Conservation (phyloP, 768 basidiomycete species). For the Amanita rubescens region DNA sequence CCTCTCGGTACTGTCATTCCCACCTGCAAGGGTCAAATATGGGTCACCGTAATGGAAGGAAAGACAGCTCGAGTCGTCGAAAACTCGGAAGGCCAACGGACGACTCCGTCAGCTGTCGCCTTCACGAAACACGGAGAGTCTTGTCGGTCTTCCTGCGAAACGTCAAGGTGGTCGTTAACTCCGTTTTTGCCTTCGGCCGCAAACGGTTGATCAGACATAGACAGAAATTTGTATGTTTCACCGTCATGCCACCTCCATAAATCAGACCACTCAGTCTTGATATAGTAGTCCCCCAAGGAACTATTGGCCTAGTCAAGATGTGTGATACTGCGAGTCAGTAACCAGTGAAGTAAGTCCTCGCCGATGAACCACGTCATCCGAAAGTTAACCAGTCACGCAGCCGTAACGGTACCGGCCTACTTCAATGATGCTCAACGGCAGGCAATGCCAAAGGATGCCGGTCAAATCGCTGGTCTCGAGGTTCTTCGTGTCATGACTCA, state of each 20-base stretch:
- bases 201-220: slow-evolving; percentile 91
- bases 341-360: slow-evolving; percentile 75
- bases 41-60: slow-evolving; percentile 93
- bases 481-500: slow-evolving; percentile 97
- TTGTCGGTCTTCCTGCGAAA: slow-evolving; percentile 94
- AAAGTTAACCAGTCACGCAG: slow-evolving; percentile 55
- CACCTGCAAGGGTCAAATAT: too few species aligned
- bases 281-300: slow-evolving; percentile 77
- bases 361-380: background rate
- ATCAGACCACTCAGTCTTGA: slow-evolving; percentile 11
- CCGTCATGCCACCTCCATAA: slow-evolving; percentile 1
- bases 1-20: too few species aligned
- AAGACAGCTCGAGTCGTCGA: slow-evolving; percentile 93
- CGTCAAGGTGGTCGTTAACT: slow-evolving; percentile 96
- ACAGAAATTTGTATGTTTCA: slow-evolving; percentile 61
- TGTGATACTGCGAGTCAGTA: slow-evolving; percentile 92
- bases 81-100: slow-evolving; percentile 95
- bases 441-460: slow-evolving; percentile 97
- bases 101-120: slow-evolving; percentile 96
- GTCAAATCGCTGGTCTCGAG: slow-evolving; percentile 94
- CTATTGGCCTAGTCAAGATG: slow-evolving; percentile 85
- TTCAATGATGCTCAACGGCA: slow-evolving; percentile 99
- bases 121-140: slow-evolving; percentile 96
- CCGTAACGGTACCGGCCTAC: slow-evolving; percentile 95
- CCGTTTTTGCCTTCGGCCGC: slow-evolving; percentile 89